Evolutionary conservation across 441 rosid species (phyloP).

Genomic region (Erodium moschatum): DNA sequence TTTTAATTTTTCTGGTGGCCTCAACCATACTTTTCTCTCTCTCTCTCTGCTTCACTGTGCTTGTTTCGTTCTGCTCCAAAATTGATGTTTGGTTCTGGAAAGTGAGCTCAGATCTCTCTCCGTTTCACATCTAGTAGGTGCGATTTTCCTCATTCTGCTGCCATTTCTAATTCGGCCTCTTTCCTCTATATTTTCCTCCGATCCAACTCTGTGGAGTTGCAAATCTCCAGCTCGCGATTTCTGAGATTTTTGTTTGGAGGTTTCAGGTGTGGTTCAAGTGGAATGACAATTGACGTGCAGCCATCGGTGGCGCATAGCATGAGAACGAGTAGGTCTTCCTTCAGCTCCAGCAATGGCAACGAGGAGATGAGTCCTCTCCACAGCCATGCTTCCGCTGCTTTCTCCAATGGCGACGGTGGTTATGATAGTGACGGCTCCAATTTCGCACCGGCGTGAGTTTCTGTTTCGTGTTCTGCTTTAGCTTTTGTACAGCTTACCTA

Average conservation of each 20-base stretch:
- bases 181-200: not conserved
- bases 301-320: conserved; percentile 41
- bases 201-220: not conserved
- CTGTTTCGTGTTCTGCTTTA: not conserved
- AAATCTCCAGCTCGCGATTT: not conserved
- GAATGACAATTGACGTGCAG: conserved; percentile 32
- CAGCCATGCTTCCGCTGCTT: conserved; percentile 29
- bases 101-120: conserved; percentile 6
- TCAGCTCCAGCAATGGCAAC: conserved; percentile 36
- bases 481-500: not conserved
- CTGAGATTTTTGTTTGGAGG: not conserved
- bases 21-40: conserved; percentile 1
- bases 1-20: conserved; percentile 20
- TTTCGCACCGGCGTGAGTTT: conserved; percentile 45
- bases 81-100: conserved; percentile 1
- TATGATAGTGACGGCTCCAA: conserved; percentile 52
- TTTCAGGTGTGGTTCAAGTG: conserved; percentile 15
- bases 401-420: conserved; percentile 51
- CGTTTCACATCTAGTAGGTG: not conserved
- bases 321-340: conserved; percentile 45
- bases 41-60: conserved; percentile 4
- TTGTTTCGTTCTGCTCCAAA: conserved; percentile 1
- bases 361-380: conserved; percentile 33
- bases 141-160: not conserved
- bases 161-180: not conserved